These are phyloP conservation scores for Boletus sp. DNA, from an alignment of 768 basidiomycete species.

Conservation along the genomic window DNA sequence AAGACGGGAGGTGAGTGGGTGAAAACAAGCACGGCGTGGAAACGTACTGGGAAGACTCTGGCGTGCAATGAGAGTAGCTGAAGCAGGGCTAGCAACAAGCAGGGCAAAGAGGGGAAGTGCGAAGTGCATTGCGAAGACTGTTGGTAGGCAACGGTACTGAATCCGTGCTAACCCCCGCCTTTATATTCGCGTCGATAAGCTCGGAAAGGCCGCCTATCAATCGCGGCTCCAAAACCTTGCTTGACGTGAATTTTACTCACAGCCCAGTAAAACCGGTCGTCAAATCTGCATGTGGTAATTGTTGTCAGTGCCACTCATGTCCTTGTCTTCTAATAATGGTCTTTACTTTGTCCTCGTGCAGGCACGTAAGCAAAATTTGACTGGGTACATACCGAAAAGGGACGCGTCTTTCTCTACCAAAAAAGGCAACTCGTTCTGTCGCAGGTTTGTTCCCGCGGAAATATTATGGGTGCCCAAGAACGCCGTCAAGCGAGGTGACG, in stretches of 20 bases:
- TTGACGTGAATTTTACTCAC: neutral
- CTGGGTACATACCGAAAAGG: neutral
- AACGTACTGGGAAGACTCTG: slow-evolving; percentile 25
- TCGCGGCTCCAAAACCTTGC: neutral
- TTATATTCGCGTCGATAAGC: neutral
- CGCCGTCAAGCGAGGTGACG: neutral
- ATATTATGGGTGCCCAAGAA: neutral
- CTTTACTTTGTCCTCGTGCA: neutral
- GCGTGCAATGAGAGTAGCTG: slow-evolving; percentile 18
- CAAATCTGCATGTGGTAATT: neutral
- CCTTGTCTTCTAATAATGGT: neutral
- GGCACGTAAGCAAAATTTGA: no score
- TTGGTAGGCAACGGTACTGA: no score
- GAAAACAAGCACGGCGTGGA: neutral
- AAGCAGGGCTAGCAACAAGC: slow-evolving; percentile 11
- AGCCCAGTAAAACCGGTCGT: neutral
- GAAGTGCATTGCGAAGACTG: slow-evolving; percentile 15
- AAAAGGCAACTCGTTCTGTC: neutral
- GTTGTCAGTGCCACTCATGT: neutral
- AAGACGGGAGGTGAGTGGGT: neutral
- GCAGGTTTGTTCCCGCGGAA: neutral
- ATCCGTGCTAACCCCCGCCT: neutral
- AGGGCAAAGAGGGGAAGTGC: slow-evolving; percentile 10
- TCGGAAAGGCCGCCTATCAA: neutral
- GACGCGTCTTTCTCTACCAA: neutral